Base-by-base conservation (phyloP, 106 monocot genomes). In the Dendrobium nobile region DNA sequence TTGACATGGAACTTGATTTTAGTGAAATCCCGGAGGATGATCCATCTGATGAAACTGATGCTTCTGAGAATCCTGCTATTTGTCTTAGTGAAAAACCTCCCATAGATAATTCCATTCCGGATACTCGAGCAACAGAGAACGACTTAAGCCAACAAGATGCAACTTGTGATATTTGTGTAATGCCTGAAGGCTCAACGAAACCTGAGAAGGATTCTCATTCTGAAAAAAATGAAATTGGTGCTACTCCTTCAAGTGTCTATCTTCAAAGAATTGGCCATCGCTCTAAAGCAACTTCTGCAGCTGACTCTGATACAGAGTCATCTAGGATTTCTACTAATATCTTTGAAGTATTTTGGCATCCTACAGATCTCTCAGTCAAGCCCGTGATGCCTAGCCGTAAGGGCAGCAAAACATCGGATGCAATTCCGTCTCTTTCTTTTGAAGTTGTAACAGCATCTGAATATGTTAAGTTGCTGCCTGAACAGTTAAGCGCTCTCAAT, bases 1-100 rank as follows among this genome's bases (percentile, higher is more conserved):
- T 90, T 79, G 99, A 99, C 76, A 95, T 99, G 99, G 99, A 99
- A 80, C 92, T 99, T 72, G 93, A 99, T 90, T 99, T 99, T 80
- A 91, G 93, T 84, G 99, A 99, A 72, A 93, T 81, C 74, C 87
- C 86, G 61, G 99, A 99, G 72, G 93, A 91, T 74, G 99, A 99
- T 64, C 75, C 86, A 77, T 56, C 85, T 79, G 99, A 95, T 85
- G 99, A 95, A 81, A 64, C 84, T 80, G 94, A 92, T 68, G 77
- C 41, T 28, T 82, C 87, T 70, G 90, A 91, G 48, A 89, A 77
- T 79, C 55, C 70, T 79, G 56, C 78, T 78, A 81, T 41, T 61
- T 54, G 72, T 51, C 82, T 42, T 45, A 80, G 45, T 78, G 94
- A 83, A 75, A 83, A 86, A 41, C 48, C 72, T 72, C 28, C 78